Evolutionary conservation across 2,329 filamentous ascomycete genomes (phyloP), one percentile per base, ranked within the genome.

Genomic region (Colletotrichum limetticola): DNA sequence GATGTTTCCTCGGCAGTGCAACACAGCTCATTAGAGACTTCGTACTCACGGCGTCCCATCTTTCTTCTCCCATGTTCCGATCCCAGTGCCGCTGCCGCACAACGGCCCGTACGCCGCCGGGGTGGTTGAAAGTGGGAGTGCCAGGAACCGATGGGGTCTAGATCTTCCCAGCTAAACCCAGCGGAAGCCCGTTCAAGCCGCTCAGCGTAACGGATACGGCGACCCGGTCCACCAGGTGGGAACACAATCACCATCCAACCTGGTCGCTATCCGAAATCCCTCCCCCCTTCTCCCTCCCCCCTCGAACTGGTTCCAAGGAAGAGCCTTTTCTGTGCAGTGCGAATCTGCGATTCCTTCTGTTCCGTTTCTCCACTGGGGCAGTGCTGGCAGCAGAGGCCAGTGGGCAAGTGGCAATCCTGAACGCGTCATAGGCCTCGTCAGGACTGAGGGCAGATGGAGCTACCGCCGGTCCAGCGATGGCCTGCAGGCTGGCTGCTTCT

Each of bases 371-470:
- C 70, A 72, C 70, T 42, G 67, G 46, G 60, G 70, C 70, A 49
- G 70, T 72, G 70, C 70, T 24, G 42, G 28, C 16, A 56, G n/a
- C 49, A 58, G 24, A 53, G 55, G 35, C 24, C 60, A 56, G 70
- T 65, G 70, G 55, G 46, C 26, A 46, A 56, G 70, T 69, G 66
- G 66, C 70, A 46, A 65, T 63, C 19, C 60, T 35, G 66, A 64
- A 72, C 66, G 66, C 70, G 70, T 72, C 70, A 72, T 72, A 57
- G 60, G 60, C 70, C 70, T 72, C 70, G 70, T 72, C 60, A 65
- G 59, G 37, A 42, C 37, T 42, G 37, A 42, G 37, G 60, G 70
- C 66, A 46, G 66, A 64, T 24, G 55, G 46, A 60, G 55, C 59
- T 59, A 35, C 66, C 55, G 58, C 52, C 37, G 14, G 28, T 42